phyloP scores from a whole-genome alignment of 2,329 filamentous ascomycete genomes.

The Fusarium sp. region DNA sequence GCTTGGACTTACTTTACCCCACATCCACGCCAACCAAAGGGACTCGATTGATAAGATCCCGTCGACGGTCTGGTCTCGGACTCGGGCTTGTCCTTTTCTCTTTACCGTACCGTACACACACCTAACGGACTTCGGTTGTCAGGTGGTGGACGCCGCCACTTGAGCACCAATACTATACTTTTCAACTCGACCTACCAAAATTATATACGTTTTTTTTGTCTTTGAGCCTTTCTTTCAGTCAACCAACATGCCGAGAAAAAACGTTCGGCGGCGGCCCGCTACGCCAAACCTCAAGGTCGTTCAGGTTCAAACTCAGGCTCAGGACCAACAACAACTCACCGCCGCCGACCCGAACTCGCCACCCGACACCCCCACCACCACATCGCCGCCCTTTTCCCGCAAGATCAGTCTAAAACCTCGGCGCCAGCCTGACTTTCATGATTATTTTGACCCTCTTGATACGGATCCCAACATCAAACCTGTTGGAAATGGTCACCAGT shows the following conservation, averaged over 20 bases:
- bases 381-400: slow-evolving; percentile 48
- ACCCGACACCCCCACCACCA: slow-evolving; percentile 57
- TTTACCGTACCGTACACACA: neutral
- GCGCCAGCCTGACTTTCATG: slow-evolving; percentile 47
- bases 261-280: slow-evolving; percentile 49
- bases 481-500: slow-evolving; percentile 53
- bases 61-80: slow-evolving; percentile 15
- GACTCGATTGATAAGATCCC: slow-evolving; percentile 44
- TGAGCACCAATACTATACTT: neutral
- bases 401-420: slow-evolving; percentile 46
- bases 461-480: slow-evolving; percentile 55
- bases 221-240: neutral
- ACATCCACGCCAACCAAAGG: slow-evolving; percentile 41
- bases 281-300: slow-evolving; percentile 53
- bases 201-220: slow-evolving; percentile 43
- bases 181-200: slow-evolving; percentile 8
- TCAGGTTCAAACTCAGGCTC: slow-evolving; percentile 26
- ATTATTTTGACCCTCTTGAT: slow-evolving; percentile 43
- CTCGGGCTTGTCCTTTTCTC: neutral
- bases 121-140: slow-evolving; percentile 2
- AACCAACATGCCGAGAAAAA: slow-evolving; percentile 47
- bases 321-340: slow-evolving; percentile 41
- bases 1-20: slow-evolving; percentile 38
- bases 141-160: neutral
- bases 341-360: slow-evolving; percentile 56